Base-by-base conservation (phyloP, 768 basidiomycete genomes). In the Pulveroboletus sp. region DNA sequence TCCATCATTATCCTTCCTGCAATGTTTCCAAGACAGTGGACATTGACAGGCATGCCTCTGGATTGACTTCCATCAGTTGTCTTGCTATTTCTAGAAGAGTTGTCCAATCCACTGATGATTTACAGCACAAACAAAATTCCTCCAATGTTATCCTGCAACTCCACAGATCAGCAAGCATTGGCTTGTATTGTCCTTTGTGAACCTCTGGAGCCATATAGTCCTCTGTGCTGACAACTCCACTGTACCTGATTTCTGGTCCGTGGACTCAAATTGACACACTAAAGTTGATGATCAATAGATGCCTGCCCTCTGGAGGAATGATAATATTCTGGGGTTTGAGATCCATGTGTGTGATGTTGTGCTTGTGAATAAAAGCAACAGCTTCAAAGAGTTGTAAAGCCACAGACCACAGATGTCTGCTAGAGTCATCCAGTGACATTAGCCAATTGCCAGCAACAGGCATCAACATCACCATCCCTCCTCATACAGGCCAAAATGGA, bases 301-400 rank as follows among this genome's bases (percentile, higher is more conserved):
- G 37, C 1, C 43, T 36, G 0, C 36, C 43, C 18, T 27, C 43
- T 6, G 36, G 15, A 3, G 43, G 49, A 17, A 46, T 46, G 37
- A 50, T 31, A 5, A 50, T 3, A 12, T 50, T 50, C 2, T 21
- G 21, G 0, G 30, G 49, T 6, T 61, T 61, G 12, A 60, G 28
- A 15, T 61, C 56, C 38, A 50, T 42, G 43, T 61, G 53, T 0
- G 48, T 52, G 2, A 21, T 3, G 3, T 21, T 21, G 21, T 21
- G 21, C 21, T 21, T 21, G 21, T 21, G 21, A 2, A 21, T 51
- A 32, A 51, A 51, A 0, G 31, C 31, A 4, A 53, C 43, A 3
- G 42, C 48, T 18, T 53, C 51, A 7, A 53, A 2, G 11, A 53
- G 48, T n/a, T 50, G 51, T 0, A 15, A 24, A 0, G 42, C 38